Conservation (phyloP, 441 rosid genomes). For the Hura crepitans region DNA sequence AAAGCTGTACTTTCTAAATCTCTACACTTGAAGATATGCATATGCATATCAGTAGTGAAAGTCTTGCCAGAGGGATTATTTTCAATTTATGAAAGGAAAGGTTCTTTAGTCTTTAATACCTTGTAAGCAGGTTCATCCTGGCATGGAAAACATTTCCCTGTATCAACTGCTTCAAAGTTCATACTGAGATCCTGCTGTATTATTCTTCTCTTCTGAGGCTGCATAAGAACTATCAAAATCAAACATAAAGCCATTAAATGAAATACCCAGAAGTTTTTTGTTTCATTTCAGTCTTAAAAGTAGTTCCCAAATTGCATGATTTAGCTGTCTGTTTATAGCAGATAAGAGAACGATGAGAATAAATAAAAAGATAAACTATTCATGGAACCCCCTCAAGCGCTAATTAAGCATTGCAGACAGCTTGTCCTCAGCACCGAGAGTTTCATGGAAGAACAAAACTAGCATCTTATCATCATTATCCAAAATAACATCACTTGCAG, state of each 20-base stretch:
- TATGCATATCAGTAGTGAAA: neutral
- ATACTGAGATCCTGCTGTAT: constrained; percentile 46
- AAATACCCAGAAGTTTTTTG: neutral
- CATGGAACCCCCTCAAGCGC: constrained; percentile 39
- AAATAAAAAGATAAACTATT: constrained; percentile 20
- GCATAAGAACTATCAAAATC: constrained; percentile 27
- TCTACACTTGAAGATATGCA: neutral
- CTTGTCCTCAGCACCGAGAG: constrained; percentile 30
- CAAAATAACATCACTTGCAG: constrained; percentile 31
- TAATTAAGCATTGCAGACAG: constrained; percentile 38
- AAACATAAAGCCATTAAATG: neutral
- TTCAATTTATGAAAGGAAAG: no score
- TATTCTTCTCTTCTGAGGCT: constrained; percentile 34
- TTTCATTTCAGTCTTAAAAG: neutral
- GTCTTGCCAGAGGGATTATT: neutral
- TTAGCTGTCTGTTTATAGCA: neutral
- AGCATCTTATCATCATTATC: constrained; percentile 39
- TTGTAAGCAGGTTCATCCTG: constrained; percentile 50
- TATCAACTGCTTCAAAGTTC: constrained; percentile 41
- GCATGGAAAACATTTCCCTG: constrained; percentile 47
- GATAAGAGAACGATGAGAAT: neutral
- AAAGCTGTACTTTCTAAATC: neutral
- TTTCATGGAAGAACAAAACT: constrained; percentile 34
- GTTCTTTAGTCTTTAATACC: constrained; percentile 13
- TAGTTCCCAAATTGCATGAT: neutral